phyloP scores from a whole-genome alignment of 1,139 yeast species.

The Meyerozyma sp. region DNA sequence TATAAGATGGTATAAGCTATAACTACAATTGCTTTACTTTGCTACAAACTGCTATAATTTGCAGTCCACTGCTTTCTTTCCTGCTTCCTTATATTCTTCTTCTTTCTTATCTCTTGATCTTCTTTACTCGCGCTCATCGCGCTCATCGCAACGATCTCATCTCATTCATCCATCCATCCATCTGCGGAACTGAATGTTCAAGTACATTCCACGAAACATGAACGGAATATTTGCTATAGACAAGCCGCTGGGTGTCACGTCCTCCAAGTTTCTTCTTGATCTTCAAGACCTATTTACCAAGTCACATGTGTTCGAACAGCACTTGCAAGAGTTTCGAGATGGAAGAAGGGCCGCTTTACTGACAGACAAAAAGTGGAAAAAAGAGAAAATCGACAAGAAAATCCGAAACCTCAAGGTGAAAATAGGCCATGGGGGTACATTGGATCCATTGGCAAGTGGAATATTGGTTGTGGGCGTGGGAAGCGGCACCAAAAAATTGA shows the following conservation, averaged over 20 bases:
- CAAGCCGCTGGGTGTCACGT: slow-evolving; percentile 83
- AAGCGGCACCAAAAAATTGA: slow-evolving; percentile 76
- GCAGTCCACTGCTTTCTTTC: neutral
- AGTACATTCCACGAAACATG: slow-evolving; percentile 33
- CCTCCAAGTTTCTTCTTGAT: slow-evolving; percentile 64
- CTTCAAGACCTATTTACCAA: slow-evolving; percentile 59
- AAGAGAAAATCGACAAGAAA: slow-evolving; percentile 39
- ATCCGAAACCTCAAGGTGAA: slow-evolving; percentile 60
- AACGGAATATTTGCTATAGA: slow-evolving; percentile 92
- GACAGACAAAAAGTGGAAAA: slow-evolving; percentile 45
- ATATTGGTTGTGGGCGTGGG: slow-evolving; percentile 90
- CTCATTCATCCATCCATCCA: neutral
- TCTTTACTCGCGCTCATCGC: neutral
- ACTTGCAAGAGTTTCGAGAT: slow-evolving; percentile 38
- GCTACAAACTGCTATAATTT: neutral
- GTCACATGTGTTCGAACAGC: slow-evolving; percentile 54
- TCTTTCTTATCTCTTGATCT: neutral
- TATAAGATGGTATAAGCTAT: too few relatives aligned
- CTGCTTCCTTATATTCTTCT: neutral
- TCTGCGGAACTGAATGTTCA: slow-evolving; percentile 7
- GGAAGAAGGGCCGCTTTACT: slow-evolving; percentile 30
- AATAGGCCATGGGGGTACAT: slow-evolving; percentile 97
- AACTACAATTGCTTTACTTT: neutral
- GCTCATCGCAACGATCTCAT: slow-evolving; percentile 1
- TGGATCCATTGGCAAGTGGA: slow-evolving; percentile 94